phyloP scores from a whole-genome alignment of 495 filamentous ascomycete species.

The Xylaria venustula region DNA sequence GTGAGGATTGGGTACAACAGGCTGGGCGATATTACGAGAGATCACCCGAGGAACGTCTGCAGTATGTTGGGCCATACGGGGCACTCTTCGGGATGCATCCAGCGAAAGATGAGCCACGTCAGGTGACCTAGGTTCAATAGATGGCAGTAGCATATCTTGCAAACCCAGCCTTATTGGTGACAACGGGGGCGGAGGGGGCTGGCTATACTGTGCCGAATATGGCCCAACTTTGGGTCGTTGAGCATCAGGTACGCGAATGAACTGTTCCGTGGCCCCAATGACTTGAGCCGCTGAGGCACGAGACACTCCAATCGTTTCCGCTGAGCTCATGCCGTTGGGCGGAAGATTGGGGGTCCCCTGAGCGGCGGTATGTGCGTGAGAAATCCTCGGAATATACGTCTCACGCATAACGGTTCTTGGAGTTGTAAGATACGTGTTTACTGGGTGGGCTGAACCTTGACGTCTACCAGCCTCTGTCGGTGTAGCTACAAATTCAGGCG shows the following conservation, averaged over 20 bases:
- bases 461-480: slow-evolving; percentile 21
- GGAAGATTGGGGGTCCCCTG: slow-evolving; percentile 11
- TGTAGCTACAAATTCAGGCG: slow-evolving; percentile 12
- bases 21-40: slow-evolving; percentile 17
- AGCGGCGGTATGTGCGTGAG: slow-evolving; percentile 1
- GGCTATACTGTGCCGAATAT: slow-evolving; percentile 8
- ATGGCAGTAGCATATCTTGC: slow-evolving; percentile 30
- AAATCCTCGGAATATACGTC: background rate
- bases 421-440: slow-evolving; percentile 16
- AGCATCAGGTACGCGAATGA: slow-evolving; percentile 17
- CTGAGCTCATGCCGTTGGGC: slow-evolving; percentile 9
- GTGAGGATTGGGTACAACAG: slow-evolving; percentile 9
- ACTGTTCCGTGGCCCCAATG: slow-evolving; percentile 10
- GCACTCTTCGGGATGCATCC: slow-evolving; percentile 11
- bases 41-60: slow-evolving; percentile 19
- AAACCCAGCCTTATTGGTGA: slow-evolving; percentile 23
- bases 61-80: slow-evolving; percentile 17
- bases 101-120: slow-evolving; percentile 3
- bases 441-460: slow-evolving; percentile 19
- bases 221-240: slow-evolving; percentile 34
- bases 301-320: slow-evolving; percentile 2
- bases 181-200: slow-evolving; percentile 13
- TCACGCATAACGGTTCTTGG: background rate
- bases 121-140: slow-evolving; percentile 30
- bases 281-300: slow-evolving; percentile 2